Evolutionary conservation across 331 rosid genomes (phyloP), one percentile per base, ranked within the genome.

Genomic region (Malus hybrid): DNA sequence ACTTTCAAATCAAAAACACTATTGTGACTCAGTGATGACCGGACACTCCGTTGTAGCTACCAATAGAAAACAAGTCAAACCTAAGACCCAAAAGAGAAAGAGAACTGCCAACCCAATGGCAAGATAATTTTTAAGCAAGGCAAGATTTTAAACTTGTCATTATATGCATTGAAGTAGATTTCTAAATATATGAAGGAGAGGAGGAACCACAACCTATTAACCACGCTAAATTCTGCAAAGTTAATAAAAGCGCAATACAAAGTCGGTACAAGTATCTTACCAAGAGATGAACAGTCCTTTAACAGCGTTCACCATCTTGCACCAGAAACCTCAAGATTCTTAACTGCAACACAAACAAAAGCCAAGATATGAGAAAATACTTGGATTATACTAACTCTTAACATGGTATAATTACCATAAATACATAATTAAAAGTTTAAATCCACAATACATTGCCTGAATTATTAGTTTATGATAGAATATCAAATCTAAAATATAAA

Each of bases 211-310:
- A 74, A 65, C 7, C 32, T 6, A 15, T 62, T 33, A 57, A 19
- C n/a, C 50, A 64, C 6, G 20, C 27, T 14, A 6, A 16, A 61
- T 22, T 28, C 19, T 10, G 13, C 52, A 28, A 32, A 24, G 32
- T 27, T 31, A 7, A 56, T 50, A 42, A 33, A 72, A 55, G 59
- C n/a, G 19, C 10, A 22, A 44, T 52, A 65, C 29, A 76, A 9
- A 28, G 18, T 62, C 34, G 19, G 67, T 14, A 61, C 65, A 69
- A 39, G 46, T 52, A 52, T 48, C 67, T 77, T 90, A 92, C 97
- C 97, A 88, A 83, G 97, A 87, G 82, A 92, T 84, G 71, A 88
- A 88, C 44, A 90, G 61, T 75, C 93, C 93, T 84, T 87, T 92
- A 61, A 85, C 90, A 52, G 97, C 96, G 70, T 86, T 90, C 48